Evolutionary conservation across 164 flowering plant genomes (phyloP), one percentile per base, ranked within the genome.

Genomic region (Tetracentron sinense): DNA sequence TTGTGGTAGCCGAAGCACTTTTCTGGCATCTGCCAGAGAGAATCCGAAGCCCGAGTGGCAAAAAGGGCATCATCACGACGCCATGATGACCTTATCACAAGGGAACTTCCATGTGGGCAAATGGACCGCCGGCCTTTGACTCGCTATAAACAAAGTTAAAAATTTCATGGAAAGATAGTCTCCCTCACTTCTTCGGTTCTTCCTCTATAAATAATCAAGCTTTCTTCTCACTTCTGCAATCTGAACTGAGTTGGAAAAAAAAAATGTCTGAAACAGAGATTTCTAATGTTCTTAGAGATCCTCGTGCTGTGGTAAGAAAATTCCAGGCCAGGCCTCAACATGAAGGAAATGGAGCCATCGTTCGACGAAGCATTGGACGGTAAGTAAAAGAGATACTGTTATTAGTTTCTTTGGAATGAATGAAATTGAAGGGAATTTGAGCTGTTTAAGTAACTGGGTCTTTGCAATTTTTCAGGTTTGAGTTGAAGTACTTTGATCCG

Each of bases 281-380:
- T 30, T 59, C 61, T 7, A 7, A 8, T 42, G 61, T 51, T 42
- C 44, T 74, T 29, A 52, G 55, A n/a, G 81, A 74, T 21, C 75
- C 82, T 22, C 75, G 86, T 1, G 30, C 33, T 0, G 87, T 82
- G 51, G 81, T 74, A 6, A 79, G 77, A 58, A 85, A 82, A 62
- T 72, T 87, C 58, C 68, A 68, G 67, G 84, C 90, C 5, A 77
- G 79, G 75, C 85, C 85, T 49, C 90, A 87, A 51, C 82, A 52
- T 51, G 94, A 87, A 78, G 94, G 94, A 1, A 71, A 63, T 6
- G 90, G 90, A 22, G 93, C 87, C 22, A 29, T 74, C 59, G 94
- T 87, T 26, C 74, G 94, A 64, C 79, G 94, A 77, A 85, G 85
- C 88, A 83, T 87, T 42, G 94, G 93, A 61, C 64, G 93, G 93